Evolutionary conservation across 2,329 filamentous ascomycete genomes (phyloP), one percentile per base, ranked within the genome.

Genomic region (Trichoderma polysporum): DNA sequence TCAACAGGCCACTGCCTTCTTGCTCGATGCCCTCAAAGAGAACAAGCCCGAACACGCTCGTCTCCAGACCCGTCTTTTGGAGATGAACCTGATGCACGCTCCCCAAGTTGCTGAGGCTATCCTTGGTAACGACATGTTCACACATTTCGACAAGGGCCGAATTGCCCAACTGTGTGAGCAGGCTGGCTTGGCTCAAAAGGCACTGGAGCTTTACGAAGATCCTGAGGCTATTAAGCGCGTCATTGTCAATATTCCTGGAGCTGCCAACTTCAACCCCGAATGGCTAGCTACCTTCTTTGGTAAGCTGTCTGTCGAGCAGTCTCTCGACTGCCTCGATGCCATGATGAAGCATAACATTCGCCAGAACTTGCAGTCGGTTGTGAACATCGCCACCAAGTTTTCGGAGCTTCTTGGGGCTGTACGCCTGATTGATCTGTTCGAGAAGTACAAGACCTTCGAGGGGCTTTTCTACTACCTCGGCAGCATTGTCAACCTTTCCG

Each of bases 91-190:
- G 70, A 86, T 97, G 80, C 96, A 97, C 73, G 96, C 95, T 1
- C 95, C 95, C 59, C 95, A 98, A 79, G 96, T 99, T 64, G 95
- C 96, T 3, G 96, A 99, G 79, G 95, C 95, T 37, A 99, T 99
- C 72, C 87, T 99, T 47, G 92, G 94, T 71, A 99, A 99, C 75
- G 93, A 98, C 74, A 97, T 99, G 91, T 98, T 99, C 81, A 93
- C 93, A 0, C 89, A 99, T 81, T 99, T 97, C 75, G 95, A 99
- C 81, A 96, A 92, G 83, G 82, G 89, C 53, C 91, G 93, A 70
- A 92, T 99, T 79, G 92, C 94, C 27, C 87, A 90, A 71, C 86
- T 99, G 64, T 99, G 95, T 77, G 95, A 99, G 82, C 91, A 96
- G 77, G 94, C 94, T 61, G 93, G 94, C 61, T 87, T 99, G 65